Evolutionary conservation across 495 filamentous ascomycete genomes (phyloP), one percentile per base, ranked within the genome.

Genomic region (Talaromyces borbonicus): DNA sequence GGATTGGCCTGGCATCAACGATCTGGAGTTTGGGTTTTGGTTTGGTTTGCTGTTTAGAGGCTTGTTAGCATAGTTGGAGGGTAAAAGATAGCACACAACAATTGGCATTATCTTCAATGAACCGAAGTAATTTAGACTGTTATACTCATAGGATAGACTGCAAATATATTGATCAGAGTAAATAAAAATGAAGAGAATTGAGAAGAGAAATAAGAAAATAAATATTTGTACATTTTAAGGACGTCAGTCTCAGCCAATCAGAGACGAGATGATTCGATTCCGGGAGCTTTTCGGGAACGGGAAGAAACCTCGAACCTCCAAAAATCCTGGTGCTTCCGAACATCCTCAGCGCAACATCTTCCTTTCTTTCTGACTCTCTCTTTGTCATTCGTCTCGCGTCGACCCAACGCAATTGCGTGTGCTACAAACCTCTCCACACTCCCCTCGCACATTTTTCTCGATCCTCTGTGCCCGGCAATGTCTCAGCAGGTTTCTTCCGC

Each of bases 251-350:
- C 54, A 56, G 58, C 68, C 68, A 72, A 72, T 72, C 55, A 69
- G 51, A 46, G 42, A 52, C 55, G 52, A 26, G 50, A 59, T 58
- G 66, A 67, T 46, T 46, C n/a, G 27, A 66, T 72, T 67, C 65
- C 66, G 65, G 69, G 61, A 59, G 63, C 65, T 59, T 56, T 50
- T 50, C 49, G 54, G 46, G 41, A 24, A 31, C 30, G 43, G 33
- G 68, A 66, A 66, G 63, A 61, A 27, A 44, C 67, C 61, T 65
- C 61, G n/a, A n/a, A 61, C 58, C 62, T 58, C 57, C 42, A 36
- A 42, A 48, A 48, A 46, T 36, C 49, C 45, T 43, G 41, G 19
- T 19, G 56, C 56, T 65, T 61, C 46, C 32, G 33, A 32, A 19
- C 45, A 58, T 59, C 58, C 64, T 61, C 62, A 62, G 66, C 49